Percentiles rank a stretch among this genome's conserved stretches.
These are phyloP conservation scores for California macrophylla DNA, from an alignment of 441 rosid species.

Conservation along the genomic window DNA sequence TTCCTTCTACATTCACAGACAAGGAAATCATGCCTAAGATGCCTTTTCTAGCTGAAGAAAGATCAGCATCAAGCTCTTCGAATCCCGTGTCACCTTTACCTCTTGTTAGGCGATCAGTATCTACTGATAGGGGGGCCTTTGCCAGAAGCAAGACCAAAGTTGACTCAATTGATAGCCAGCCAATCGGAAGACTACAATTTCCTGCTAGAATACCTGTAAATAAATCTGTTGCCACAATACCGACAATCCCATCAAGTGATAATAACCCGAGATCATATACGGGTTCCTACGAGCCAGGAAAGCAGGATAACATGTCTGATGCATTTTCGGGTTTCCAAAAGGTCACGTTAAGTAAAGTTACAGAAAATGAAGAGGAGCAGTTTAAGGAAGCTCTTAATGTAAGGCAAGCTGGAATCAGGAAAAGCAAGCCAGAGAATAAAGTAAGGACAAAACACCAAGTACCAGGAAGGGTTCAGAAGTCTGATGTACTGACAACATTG, in stretches of 20 bases:
- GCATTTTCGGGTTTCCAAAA: conserved; percentile 45
- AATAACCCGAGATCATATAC: conserved; percentile 23
- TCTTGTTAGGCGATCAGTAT: conserved; percentile 63
- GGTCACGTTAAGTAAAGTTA: conserved; percentile 39
- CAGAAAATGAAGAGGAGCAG: conserved; percentile 68
- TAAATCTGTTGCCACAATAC: conserved; percentile 41
- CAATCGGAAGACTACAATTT: conserved; percentile 55
- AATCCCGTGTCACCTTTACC: conserved; percentile 67
- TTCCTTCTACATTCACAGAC: conserved; percentile 52
- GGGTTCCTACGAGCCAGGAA: conserved; percentile 21
- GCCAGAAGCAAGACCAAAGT: conserved; percentile 47
- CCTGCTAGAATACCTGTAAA: conserved; percentile 71
- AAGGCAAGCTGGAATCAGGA: conserved; percentile 70
- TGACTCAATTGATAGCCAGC: conserved; percentile 46
- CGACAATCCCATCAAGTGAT: conserved; percentile 37
- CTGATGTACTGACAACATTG: conserved; percentile 38
- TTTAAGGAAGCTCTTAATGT: conserved; percentile 62
- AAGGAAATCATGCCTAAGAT: conserved; percentile 48
- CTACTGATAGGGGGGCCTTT: conserved; percentile 67
- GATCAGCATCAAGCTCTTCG: conserved; percentile 21
- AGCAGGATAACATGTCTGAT: conserved; percentile 38
- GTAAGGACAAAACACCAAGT: conserved; percentile 51
- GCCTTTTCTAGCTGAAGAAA: conserved; percentile 42
- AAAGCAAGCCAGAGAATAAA: conserved; percentile 53
- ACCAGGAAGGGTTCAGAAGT: conserved; percentile 43